Conservation (phyloP, 2,329 filamentous ascomycete genomes). For the Alternaria alternata region DNA sequence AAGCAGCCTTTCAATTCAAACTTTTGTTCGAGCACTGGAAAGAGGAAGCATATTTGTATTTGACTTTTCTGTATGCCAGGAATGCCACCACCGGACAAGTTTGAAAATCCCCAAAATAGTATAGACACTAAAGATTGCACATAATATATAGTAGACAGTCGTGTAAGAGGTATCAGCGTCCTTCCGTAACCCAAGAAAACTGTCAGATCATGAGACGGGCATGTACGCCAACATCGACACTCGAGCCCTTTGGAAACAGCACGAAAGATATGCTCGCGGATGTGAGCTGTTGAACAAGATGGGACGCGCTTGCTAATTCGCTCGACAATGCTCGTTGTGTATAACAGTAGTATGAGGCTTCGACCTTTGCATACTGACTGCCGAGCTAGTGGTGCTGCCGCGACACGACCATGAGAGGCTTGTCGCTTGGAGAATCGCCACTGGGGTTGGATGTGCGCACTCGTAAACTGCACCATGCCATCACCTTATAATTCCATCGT, state of each 20-base stretch:
- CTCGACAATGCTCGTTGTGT: conserved; percentile 17
- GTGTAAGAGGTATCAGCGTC: conserved; percentile 16
- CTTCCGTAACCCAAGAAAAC: conserved; percentile 17
- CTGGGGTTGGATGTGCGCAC: conserved; percentile 6
- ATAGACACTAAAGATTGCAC: conserved; percentile 36
- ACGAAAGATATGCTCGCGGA: conserved; percentile 6
- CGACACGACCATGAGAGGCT: conserved; percentile 10
- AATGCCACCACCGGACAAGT: conserved; percentile 13
- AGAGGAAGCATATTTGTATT: conserved; percentile 11
- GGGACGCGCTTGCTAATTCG: conserved; percentile 20
- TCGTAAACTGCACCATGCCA: conserved; percentile 4
- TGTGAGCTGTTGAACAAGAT: conserved; percentile 9
- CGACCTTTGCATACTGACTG: conserved; percentile 19
- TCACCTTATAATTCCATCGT: conserved; percentile 18
- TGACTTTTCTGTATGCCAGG: conserved; percentile 19
- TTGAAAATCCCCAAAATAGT: conserved; percentile 21
- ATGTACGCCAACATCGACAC: conserved; percentile 6
- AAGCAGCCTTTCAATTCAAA: not conserved
- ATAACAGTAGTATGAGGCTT: conserved; percentile 18
- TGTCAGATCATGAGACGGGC: not conserved
- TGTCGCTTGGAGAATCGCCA: conserved; percentile 5
- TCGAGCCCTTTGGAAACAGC: not conserved
- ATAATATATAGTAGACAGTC: conserved; percentile 33
- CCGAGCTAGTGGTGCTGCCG: conserved; percentile 9
- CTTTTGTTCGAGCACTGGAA: not conserved